Evolutionary conservation across 306 rosid genomes (phyloP), one percentile per base, ranked within the genome.

Genomic region (Geum urbanum): DNA sequence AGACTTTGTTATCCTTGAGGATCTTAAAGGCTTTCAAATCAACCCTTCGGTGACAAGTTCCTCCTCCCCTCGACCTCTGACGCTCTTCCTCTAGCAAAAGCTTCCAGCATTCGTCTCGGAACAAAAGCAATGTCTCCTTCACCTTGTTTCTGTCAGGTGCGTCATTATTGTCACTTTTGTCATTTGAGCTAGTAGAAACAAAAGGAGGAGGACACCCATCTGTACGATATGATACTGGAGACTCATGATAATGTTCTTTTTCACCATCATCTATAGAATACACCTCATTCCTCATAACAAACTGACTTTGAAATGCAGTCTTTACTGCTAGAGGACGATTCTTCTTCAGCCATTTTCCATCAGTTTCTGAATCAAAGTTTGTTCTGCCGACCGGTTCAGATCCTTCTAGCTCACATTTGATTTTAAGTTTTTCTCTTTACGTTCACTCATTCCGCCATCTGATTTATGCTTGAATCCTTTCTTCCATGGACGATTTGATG

Each of bases 81-180:
- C 85, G 84, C 82, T 92, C 98, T 35, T 78, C 77, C 83, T 85
- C 96, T 50, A 78, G 96, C 79, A 86, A 79, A 66, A 90, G 84
- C 87, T 86, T 90, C 76, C 89, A 73, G 82, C 63, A 82, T 77
- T 88, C 75, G 64, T 63, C 91, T 78, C 87, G 96, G 75, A 86
- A 92, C 32, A 85, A 76, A 39, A 88, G 90, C 79, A 90, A 66
- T 59, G 85, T 74, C 81, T 90, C 87, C 81, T 87, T 86, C 78
- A 92, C 97, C 73, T 72, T 82, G 67, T 64, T 70, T 32, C 94
- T 76, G 74, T 69, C 81, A 77, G 13, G 73, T 56, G 85, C 62
- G 63, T 84, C 87, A 44, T 19, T 71, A 8, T 57, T 84, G 19
- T 19, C 11, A 19, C 32, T 7, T 53, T 53, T 53, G 27, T 18